Base-by-base conservation (phyloP, 2,329 filamentous ascomycete species). In the Alternaria hordeiaustralica region DNA sequence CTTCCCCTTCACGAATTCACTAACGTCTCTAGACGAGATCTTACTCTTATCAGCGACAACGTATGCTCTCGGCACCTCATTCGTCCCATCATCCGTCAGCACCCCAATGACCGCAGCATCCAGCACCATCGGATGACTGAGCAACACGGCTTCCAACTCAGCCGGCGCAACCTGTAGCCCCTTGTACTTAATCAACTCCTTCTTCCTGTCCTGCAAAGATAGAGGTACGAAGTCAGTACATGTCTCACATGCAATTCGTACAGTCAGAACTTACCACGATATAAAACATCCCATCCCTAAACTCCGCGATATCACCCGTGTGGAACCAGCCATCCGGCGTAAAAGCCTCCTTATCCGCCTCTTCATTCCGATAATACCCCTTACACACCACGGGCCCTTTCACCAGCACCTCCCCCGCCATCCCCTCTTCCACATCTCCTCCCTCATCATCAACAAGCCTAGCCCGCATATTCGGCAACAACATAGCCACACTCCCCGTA, bases 131-230 rank as follows among this genome's bases (percentile, higher is more conserved):
- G 76, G 74, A 62, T 85, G 81, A 8, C 72, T 75, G 3, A 85
- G 58, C 0, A 86, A 72, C 30, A 83, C 53, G 1, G 78, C 82
- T 72, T 85, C 84, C 1, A 86, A 72, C 61, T 85, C 84, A 0
- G 83, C 82, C 1, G 84, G 84, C 10, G 84, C 81, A 15, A 85
- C 82, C 72, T 85, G 83, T 33, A 84, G 73, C 2, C 84, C 84
- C 66, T 84, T 84, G 57, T 84, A 84, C 66, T 85, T 23, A 70
- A 85, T 84, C 9, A 84, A 71, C 61, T 84, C 81, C 71, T 83
- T 76, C 61, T 77, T 77, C 21, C 80, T 73, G 50, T 83, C 82
- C 30, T 33, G 30, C 6, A 33, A 0, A 33, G 6, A 3, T 33
- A 33, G 30, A 33, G 13, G 30, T 36, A 15, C 0, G 13, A 36